Evolutionary conservation across 768 basidiomycete genomes (phyloP).

Genomic region (Lactifluus pinguis): DNA sequence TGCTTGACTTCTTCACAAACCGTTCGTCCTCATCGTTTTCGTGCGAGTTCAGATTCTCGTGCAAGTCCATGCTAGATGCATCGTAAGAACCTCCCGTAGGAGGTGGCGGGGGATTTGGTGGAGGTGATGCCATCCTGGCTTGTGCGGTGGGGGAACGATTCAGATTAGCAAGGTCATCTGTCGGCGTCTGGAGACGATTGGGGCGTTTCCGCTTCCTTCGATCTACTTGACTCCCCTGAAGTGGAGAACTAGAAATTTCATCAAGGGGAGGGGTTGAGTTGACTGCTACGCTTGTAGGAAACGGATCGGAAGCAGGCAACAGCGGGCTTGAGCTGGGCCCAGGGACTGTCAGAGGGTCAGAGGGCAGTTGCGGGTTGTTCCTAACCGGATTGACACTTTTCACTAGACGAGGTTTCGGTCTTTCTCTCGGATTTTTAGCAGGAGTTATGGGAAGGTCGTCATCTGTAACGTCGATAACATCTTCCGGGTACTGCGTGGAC

Average conservation of each 20-base stretch:
- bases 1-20: constrained; percentile 14
- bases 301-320: constrained; percentile 23
- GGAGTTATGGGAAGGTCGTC: constrained; percentile 24
- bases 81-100: not conserved
- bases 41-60: not conserved
- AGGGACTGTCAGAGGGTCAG: constrained; percentile 21
- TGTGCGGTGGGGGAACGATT: not conserved
- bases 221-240: not conserved
- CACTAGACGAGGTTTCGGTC: constrained; percentile 8
- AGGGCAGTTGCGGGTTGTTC: constrained; percentile 4
- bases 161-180: not conserved
- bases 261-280: constrained; percentile 1
- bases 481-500: constrained; percentile 3
- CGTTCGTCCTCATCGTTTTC: constrained; percentile 12
- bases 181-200: not conserved
- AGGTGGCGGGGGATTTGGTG: constrained; percentile 1
- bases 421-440: not conserved
- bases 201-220: constrained; percentile 18
- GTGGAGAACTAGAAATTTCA: constrained; percentile 6
- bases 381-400: constrained; percentile 14
- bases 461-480: constrained; percentile 26
- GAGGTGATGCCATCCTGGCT: not conserved
- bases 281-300: constrained; percentile 16
- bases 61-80: not conserved
- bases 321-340: constrained; percentile 22